A percentile compares a stretch with the other conserved stretches of the same genome.
Evolutionary conservation across 2,329 filamentous ascomycete species (phyloP).

Genomic region (Whalleya microplaca): DNA sequence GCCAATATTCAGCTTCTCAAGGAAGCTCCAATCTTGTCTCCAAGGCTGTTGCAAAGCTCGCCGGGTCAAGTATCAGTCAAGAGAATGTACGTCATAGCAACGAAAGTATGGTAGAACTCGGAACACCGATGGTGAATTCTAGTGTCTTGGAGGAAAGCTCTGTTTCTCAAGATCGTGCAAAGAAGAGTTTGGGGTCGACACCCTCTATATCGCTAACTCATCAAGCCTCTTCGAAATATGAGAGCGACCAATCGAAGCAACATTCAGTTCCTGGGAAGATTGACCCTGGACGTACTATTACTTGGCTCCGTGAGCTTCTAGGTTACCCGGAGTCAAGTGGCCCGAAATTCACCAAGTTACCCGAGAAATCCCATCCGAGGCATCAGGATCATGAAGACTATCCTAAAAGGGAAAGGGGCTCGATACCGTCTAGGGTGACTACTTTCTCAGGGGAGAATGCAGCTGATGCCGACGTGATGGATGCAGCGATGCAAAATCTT

Average conservation of each 20-base stretch:
- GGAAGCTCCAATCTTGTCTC: constrained; percentile 10
- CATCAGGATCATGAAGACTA: constrained; percentile 26
- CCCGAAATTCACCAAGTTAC: constrained; percentile 31
- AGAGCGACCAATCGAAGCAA: constrained; percentile 9
- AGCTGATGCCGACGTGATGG: constrained; percentile 28
- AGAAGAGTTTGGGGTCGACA: constrained; percentile 7
- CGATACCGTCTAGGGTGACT: constrained; percentile 26
- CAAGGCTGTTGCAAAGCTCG: constrained; percentile 2
- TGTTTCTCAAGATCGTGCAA: background rate
- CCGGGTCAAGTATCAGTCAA: constrained; percentile 14
- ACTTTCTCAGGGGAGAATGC: constrained; percentile 33
- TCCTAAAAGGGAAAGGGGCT: constrained; percentile 8
- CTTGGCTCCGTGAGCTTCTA: constrained; percentile 36
- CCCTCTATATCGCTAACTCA: constrained; percentile 11
- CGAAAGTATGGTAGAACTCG: constrained; percentile 3
- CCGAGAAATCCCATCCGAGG: constrained; percentile 29
- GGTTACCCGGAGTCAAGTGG: constrained; percentile 20
- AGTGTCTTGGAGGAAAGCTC: background rate
- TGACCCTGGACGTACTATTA: constrained; percentile 26
- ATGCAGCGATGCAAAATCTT: constrained; percentile 41
- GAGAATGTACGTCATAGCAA: constrained; percentile 21
- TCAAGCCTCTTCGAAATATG: background rate
- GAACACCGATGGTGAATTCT: background rate
- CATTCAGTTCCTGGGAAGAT: constrained; percentile 14
- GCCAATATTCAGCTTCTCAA: constrained; percentile 16